Percentiles rank a stretch among this genome's conserved stretches.
These are phyloP conservation scores for Boletus semigastroideus DNA, from an alignment of 1,284 basidiomycete genomes.

Conservation along the genomic window DNA sequence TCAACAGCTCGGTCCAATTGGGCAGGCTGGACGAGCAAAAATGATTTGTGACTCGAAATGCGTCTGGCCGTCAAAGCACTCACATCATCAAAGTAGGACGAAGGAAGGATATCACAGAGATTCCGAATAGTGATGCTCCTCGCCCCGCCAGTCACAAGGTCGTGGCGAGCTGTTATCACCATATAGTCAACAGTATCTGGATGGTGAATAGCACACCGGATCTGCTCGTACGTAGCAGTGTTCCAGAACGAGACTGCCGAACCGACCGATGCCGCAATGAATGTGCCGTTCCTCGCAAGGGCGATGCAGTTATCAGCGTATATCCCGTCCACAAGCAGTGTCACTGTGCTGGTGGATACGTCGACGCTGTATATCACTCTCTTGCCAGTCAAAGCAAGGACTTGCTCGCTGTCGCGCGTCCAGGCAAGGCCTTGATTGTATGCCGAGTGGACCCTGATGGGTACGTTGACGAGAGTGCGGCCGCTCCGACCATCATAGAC, in stretches of 20 bases:
- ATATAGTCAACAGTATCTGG: neutral
- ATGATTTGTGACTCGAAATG: no score
- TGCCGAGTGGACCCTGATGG: neutral
- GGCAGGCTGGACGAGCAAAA: no score
- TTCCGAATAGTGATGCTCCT: neutral
- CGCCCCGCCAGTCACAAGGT: neutral
- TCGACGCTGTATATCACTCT: neutral
- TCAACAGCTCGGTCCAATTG: no score
- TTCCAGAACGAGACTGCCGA: slow-evolving; percentile 6
- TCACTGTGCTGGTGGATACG: neutral
- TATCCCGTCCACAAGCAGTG: neutral
- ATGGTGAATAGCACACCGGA: neutral
- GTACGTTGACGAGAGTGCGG: neutral
- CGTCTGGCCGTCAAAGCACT: neutral
- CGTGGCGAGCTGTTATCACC: neutral
- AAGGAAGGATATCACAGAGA: neutral
- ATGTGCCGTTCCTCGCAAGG: neutral
- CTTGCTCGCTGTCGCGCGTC: neutral
- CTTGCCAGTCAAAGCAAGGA: neutral
- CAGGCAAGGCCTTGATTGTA: neutral
- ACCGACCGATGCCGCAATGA: neutral
- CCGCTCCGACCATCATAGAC: neutral
- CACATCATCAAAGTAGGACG: neutral
- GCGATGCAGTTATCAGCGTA: neutral
- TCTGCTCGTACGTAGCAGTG: neutral